Conservation (phyloP, 1,139 yeast genomes). For the Taphrina sp. region DNA sequence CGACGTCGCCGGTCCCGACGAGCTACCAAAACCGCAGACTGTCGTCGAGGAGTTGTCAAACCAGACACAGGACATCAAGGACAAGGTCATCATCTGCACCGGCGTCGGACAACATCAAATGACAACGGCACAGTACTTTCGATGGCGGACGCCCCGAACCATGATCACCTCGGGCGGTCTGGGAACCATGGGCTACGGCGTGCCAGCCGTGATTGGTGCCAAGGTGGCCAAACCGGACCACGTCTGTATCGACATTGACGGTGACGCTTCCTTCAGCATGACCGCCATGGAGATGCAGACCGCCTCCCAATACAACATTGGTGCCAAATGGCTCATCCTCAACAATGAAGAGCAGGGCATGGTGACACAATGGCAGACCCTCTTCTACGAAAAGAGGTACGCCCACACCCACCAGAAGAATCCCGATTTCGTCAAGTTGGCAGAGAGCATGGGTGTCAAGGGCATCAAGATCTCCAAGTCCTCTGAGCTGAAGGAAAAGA, state of each 20-base stretch:
- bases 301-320: slow-evolving; percentile 90
- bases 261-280: slow-evolving; percentile 98
- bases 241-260: slow-evolving; percentile 92
- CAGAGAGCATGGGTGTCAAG: slow-evolving; percentile 89
- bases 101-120: slow-evolving; percentile 99
- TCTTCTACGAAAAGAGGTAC: slow-evolving; percentile 93
- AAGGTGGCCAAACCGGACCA: slow-evolving; percentile 95
- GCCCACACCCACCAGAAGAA: slow-evolving; percentile 87
- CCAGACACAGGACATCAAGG: slow-evolving; percentile 61
- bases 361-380: slow-evolving; percentile 99
- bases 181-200: slow-evolving; percentile 98
- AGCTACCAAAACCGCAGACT: slow-evolving; percentile 89
- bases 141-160: slow-evolving; percentile 87
- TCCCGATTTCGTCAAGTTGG: slow-evolving; percentile 87
- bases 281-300: slow-evolving; percentile 88
- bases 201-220: slow-evolving; percentile 98
- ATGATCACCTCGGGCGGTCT: slow-evolving; percentile 97
- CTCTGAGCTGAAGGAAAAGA: slow-evolving; percentile 60
- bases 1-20: slow-evolving; percentile 71
- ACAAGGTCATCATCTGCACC: slow-evolving; percentile 82
- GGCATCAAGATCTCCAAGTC: slow-evolving; percentile 72
- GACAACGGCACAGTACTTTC: slow-evolving; percentile 99
- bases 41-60: slow-evolving; percentile 74
- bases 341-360: slow-evolving; percentile 99
- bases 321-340: slow-evolving; percentile 80